A percentile compares a stretch with the other conserved stretches of the same genome.
Conservation (phyloP, 2,329 filamentous ascomycete genomes). For the Sphaerostilbella broomeana region DNA sequence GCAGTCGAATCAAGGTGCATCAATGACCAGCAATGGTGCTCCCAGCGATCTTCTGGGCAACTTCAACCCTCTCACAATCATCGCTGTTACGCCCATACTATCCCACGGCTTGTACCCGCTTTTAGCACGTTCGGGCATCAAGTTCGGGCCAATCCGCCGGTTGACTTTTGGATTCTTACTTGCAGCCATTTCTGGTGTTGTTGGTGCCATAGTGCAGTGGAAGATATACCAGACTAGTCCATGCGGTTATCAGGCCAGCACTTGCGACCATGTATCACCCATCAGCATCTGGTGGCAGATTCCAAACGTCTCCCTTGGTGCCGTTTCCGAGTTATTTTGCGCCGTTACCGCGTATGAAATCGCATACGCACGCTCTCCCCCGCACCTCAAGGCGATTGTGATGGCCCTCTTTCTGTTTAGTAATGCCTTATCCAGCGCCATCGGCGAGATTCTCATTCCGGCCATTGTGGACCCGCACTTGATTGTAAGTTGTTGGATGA, state of each 20-base stretch:
- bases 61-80: conserved; percentile 13
- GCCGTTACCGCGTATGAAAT: conserved; percentile 11
- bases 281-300: conserved; percentile 15
- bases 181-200: conserved; percentile 9
- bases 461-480: conserved; percentile 10
- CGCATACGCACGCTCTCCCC: conserved; percentile 11
- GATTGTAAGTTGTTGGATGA: conserved; percentile 15
- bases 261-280: conserved; percentile 10
- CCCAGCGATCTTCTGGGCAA: conserved; percentile 12
- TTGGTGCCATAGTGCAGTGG: conserved; percentile 12
- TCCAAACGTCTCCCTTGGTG: conserved; percentile 10
- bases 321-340: conserved; percentile 13
- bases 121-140: conserved; percentile 6
- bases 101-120: conserved; percentile 11
- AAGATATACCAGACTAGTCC: conserved; percentile 10
- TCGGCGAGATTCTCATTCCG: conserved; percentile 11
- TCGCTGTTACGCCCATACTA: conserved; percentile 8
- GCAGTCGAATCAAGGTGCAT: conserved; percentile 11
- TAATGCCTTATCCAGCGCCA: conserved; percentile 11
- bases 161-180: conserved; percentile 12
- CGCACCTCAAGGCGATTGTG: conserved; percentile 12
- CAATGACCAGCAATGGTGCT: conserved; percentile 15
- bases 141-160: conserved; percentile 11
- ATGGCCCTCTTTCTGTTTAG: conserved; percentile 11
- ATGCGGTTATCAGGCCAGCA: conserved; percentile 12